Evolutionary conservation across 805 yeast species (phyloP), one percentile per base, ranked within the genome.

Genomic region (Peterozyma toletana): DNA sequence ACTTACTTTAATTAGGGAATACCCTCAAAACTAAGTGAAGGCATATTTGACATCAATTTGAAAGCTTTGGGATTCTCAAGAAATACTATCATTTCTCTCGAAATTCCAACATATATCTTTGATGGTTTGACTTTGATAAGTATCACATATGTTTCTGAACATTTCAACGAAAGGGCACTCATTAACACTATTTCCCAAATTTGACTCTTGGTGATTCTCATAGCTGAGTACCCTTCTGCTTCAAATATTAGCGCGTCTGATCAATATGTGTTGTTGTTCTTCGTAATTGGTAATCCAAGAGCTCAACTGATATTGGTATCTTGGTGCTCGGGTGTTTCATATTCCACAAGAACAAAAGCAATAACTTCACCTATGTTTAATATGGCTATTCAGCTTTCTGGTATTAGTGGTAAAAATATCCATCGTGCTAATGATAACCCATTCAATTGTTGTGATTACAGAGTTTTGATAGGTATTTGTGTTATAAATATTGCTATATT

Each of bases 291-390:
- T 18, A 64, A 68, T 33, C 75, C 80, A 0, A 68, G 68, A 35
- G 61, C 71, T n/a, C 78, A 77, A 60, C 76, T 84, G 1, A 59
- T 80, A 39, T 63, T 73, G 46, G 80, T 77, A 27, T 64, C 75
- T 29, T 77, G 86, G 80, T 71, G 78, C 44, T 79, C 88, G 0
- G 58, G 75, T 29, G 81, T 80, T 51, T 71, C 86, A 9, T 75
- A 77, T 55, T 68, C 82, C 1, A 83, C 83, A 27, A 61, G 81
- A 14, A 64, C 77, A 2, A 65, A 90, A 51, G 75, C 88, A 0
- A 78, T 83, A 4, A 71, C 83, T 11, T 76, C 86, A 0, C 79
- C 88, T 0, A 45, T 83, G 39, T 80, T 75, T 54, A 83, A 82
- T 53, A 79, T 81, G 68, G 73, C 69, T 56, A 77, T 76, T 1